phyloP scores from a whole-genome alignment of 108 stramenopile genomes.

The Fistulifera solaris region DNA sequence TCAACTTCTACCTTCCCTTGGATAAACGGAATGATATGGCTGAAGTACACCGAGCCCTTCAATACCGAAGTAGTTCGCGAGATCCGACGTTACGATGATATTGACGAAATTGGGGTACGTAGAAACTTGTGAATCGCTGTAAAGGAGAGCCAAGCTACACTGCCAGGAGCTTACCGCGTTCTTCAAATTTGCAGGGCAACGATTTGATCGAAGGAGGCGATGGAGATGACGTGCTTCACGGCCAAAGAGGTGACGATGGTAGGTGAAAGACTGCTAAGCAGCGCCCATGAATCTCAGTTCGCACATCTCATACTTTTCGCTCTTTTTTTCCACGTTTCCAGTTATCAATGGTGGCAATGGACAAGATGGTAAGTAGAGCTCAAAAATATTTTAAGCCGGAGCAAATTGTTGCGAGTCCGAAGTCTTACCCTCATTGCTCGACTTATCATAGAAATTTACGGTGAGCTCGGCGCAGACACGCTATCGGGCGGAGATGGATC shows the following conservation, averaged over 20 bases:
- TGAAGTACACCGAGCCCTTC: slow-evolving; percentile 13
- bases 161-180: not conserved
- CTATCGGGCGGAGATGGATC: not conserved
- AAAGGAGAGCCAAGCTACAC: not conserved
- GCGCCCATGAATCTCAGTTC: not conserved
- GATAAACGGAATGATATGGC: slow-evolving; percentile 12
- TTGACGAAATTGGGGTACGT: slow-evolving; percentile 15
- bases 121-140: not conserved
- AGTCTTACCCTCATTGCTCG: slow-evolving; percentile 17
- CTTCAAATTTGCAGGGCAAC: not conserved
- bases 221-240: slow-evolving; percentile 21
- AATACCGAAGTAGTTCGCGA: slow-evolving; percentile 18
- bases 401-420: slow-evolving; percentile 6
- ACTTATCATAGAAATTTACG: slow-evolving; percentile 11
- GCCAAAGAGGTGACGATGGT: slow-evolving; percentile 20
- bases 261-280: not conserved
- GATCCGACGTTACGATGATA: slow-evolving; percentile 17
- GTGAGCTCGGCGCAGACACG: slow-evolving; percentile 12
- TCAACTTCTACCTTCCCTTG: slow-evolving; percentile 12
- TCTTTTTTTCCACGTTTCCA: too few species aligned
- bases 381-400: slow-evolving; percentile 16
- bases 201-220: slow-evolving; percentile 11
- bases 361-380: slow-evolving; percentile 14
- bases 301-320: too few species aligned
- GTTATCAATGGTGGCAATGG: too few species aligned